phyloP scores from a whole-genome alignment of 2,329 filamentous ascomycete species.

The Tolypocladium ovalisporum region DNA sequence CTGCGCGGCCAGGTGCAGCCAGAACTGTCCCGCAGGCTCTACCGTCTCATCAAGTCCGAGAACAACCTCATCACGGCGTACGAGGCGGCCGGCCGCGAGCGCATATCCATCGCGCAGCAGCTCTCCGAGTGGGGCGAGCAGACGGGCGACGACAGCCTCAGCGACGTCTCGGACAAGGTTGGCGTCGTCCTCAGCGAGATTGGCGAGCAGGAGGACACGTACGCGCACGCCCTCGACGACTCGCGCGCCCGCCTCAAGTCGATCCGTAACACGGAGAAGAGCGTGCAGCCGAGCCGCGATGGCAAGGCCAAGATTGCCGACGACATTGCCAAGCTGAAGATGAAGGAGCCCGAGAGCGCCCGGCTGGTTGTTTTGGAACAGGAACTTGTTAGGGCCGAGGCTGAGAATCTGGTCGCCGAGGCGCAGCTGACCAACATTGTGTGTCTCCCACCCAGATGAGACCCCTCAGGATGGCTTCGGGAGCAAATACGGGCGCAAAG shows the following conservation, averaged over 20 bases:
- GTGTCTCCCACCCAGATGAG: slow-evolving; percentile 22
- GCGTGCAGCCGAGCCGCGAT: slow-evolving; percentile 85
- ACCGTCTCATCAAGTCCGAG: slow-evolving; percentile 87
- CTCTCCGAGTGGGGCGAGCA: slow-evolving; percentile 95
- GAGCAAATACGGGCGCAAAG: not conserved
- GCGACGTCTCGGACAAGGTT: slow-evolving; percentile 89
- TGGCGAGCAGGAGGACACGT: slow-evolving; percentile 84
- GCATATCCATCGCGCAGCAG: slow-evolving; percentile 74
- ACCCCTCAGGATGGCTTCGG: not conserved
- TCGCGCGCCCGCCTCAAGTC: slow-evolving; percentile 74
- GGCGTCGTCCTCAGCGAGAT: slow-evolving; percentile 87
- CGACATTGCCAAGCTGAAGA: slow-evolving; percentile 84
- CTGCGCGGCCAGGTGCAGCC: slow-evolving; percentile 78
- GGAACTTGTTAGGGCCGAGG: slow-evolving; percentile 90
- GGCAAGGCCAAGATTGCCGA: slow-evolving; percentile 80
- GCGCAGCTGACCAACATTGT: slow-evolving; percentile 93
- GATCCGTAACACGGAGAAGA: slow-evolving; percentile 90
- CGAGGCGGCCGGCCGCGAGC: slow-evolving; percentile 76
- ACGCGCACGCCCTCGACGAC: slow-evolving; percentile 80
- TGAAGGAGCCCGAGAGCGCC: slow-evolving; percentile 79
- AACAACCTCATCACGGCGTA: slow-evolving; percentile 80
- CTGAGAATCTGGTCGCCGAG: slow-evolving; percentile 90
- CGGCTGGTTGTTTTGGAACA: slow-evolving; percentile 82
- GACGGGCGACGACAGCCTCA: slow-evolving; percentile 76
- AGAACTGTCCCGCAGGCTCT: slow-evolving; percentile 80